Percentiles rank a stretch among this genome's conserved stretches.
phyloP scores from a whole-genome alignment of 306 rosid genomes.

The Quercus engelmannii region DNA sequence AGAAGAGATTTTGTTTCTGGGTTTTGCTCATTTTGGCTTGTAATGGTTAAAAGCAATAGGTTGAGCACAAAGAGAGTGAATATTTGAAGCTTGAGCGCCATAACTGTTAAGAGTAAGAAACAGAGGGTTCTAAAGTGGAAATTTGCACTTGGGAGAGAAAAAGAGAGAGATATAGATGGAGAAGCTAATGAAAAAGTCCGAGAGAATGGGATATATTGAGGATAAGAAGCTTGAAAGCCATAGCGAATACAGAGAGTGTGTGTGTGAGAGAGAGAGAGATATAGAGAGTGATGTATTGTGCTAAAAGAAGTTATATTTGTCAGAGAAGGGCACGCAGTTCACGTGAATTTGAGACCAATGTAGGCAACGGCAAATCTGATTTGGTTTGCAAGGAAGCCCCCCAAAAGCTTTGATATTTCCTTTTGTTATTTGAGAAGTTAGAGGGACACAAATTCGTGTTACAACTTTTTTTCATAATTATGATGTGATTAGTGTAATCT shows the following conservation, averaged over 20 bases:
- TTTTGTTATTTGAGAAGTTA: too few relatives aligned
- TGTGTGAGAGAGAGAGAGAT: too few relatives aligned
- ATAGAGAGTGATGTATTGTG: not conserved
- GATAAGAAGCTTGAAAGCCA: conserved; percentile 25
- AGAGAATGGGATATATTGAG: not conserved
- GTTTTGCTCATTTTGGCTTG: conserved; percentile 18
- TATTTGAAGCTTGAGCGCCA: conserved; percentile 24
- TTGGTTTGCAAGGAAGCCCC: conserved; percentile 6
- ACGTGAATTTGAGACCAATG: conserved; percentile 52
- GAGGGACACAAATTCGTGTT: too few relatives aligned
- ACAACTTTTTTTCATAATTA: too few relatives aligned
- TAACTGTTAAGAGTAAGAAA: conserved; percentile 12
- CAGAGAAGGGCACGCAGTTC: conserved; percentile 61
- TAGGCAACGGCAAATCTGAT: conserved; percentile 25
- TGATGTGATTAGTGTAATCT: too few relatives aligned
- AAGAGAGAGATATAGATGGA: not conserved
- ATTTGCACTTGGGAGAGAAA: not conserved
- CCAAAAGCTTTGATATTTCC: not conserved
- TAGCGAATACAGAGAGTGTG: not conserved
- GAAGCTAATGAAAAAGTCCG: conserved; percentile 11
- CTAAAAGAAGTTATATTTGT: conserved; percentile 37
- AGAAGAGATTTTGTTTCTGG: conserved; percentile 49
- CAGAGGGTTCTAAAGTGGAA: not conserved
- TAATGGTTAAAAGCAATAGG: conserved; percentile 14
- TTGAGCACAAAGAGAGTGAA: conserved; percentile 18